Conservation (phyloP, 768 basidiomycete genomes). For the Krasilnikovozyma curviuscula region DNA sequence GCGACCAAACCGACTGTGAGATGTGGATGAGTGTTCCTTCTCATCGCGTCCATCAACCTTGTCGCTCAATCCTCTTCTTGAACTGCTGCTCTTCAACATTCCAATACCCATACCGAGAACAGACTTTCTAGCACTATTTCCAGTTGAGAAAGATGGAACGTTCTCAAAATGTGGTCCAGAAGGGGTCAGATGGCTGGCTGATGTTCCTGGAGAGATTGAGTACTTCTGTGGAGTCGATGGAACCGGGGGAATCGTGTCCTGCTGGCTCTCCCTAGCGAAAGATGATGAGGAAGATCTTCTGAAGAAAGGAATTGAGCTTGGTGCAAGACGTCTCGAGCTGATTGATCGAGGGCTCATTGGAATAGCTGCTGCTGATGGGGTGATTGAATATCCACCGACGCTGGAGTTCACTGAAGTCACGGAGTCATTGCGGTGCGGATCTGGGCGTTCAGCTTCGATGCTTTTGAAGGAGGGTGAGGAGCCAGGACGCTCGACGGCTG, state of each 20-base stretch:
- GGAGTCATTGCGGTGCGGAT: neutral
- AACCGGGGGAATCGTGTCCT: conserved; percentile 31
- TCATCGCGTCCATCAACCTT: neutral
- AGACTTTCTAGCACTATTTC: conserved; percentile 19
- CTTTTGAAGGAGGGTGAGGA: neutral
- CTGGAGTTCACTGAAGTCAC: neutral
- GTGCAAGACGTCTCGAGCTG: conserved; percentile 51
- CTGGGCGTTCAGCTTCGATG: neutral
- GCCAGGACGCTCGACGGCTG: neutral
- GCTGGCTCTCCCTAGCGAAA: conserved; percentile 42
- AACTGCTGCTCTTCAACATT: conserved; percentile 6
- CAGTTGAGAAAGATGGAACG: conserved; percentile 24
- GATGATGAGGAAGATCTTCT: conserved; percentile 77
- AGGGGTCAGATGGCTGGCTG: neutral
- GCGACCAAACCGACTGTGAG: neutral
- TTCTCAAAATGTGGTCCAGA: conserved; percentile 1
- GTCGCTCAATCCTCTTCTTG: conserved; percentile 1
- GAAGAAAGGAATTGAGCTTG: conserved; percentile 86
- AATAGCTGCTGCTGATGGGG: neutral
- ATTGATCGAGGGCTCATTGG: neutral
- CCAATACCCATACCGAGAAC: conserved; percentile 21
- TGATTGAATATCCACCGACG: neutral
- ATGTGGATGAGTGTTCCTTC: neutral
- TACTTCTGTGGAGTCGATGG: conserved; percentile 32
- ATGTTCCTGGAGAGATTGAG: conserved; percentile 14